Conservation (phyloP, 305 asterid genomes). For the Plantago coronopus region DNA sequence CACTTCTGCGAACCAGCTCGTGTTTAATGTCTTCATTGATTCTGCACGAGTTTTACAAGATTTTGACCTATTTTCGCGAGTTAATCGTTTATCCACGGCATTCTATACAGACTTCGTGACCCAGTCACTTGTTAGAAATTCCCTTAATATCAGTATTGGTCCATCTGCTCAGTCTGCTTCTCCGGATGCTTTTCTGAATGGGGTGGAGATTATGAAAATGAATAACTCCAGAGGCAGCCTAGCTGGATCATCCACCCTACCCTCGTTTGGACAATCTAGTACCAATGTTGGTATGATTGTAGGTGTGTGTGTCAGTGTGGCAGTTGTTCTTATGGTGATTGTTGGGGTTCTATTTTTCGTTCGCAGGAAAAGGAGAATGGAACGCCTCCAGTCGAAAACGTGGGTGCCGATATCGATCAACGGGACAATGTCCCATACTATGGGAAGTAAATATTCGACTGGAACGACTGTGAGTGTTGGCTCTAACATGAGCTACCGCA, state of each 20-base stretch:
- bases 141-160: conserved; percentile 10
- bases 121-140: not conserved
- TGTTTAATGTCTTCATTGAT: conserved; percentile 7
- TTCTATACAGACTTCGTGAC: conserved; percentile 7
- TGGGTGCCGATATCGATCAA: conserved; percentile 8
- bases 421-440: conserved; percentile 5
- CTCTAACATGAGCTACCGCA: conserved; percentile 15
- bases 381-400: conserved; percentile 5
- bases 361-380: conserved; percentile 8
- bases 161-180: conserved; percentile 3
- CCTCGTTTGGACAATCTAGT: not conserved
- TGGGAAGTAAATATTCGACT: conserved; percentile 7
- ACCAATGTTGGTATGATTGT: conserved; percentile 1
- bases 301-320: conserved; percentile 5
- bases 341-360: conserved; percentile 1
- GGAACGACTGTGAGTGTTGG: conserved; percentile 12
- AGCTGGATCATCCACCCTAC: not conserved
- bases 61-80: conserved; percentile 1
- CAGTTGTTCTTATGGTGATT: conserved; percentile 5
- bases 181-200: conserved; percentile 5
- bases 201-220: conserved; percentile 10
- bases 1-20: conserved; percentile 4
- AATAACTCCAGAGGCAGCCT: conserved; percentile 9
- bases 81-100: not conserved
- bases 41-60: conserved; percentile 1